These are phyloP conservation scores for Pseudogymnoascus sp. DNA, from an alignment of 2,329 filamentous ascomycete species.

Conservation along the genomic window DNA sequence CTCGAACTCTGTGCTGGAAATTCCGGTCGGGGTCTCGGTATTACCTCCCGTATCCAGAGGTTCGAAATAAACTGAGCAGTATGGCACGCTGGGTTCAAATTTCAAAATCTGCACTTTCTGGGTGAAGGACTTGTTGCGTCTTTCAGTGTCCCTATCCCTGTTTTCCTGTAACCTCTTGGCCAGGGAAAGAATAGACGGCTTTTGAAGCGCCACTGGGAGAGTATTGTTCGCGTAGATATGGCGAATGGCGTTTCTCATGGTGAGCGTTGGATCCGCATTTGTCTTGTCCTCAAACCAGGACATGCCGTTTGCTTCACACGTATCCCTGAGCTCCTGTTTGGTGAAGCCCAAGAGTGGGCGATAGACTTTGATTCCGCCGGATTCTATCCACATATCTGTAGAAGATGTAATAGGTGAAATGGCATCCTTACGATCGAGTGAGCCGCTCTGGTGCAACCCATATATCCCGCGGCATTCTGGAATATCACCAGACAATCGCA, in stretches of 20 bases:
- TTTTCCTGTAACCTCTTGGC: conserved; percentile 43
- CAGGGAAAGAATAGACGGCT: conserved; percentile 54
- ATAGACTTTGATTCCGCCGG: conserved; percentile 57
- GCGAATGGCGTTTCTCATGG: conserved; percentile 72
- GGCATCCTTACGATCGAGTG: conserved; percentile 36
- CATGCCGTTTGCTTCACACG: conserved; percentile 60
- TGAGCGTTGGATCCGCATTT: conserved; percentile 69
- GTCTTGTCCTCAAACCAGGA: conserved; percentile 80
- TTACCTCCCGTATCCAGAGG: background rate
- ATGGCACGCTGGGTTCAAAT: conserved; percentile 29
- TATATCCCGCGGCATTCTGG: conserved; percentile 75
- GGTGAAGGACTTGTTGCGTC: conserved; percentile 48
- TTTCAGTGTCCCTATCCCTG: conserved; percentile 37
- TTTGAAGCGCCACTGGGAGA: conserved; percentile 64
- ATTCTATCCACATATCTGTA: conserved; percentile 41
- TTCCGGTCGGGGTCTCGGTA: conserved; percentile 9
- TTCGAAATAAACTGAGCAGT: conserved; percentile 10
- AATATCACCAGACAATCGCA: conserved; percentile 57
- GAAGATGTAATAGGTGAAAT: conserved; percentile 12
- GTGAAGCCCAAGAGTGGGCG: conserved; percentile 62
- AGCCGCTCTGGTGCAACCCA: conserved; percentile 60
- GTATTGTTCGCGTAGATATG: conserved; percentile 49
- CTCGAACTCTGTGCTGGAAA: conserved; percentile 11
- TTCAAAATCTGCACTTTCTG: conserved; percentile 30
- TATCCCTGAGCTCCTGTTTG: conserved; percentile 66